Evolutionary conservation across 306 rosid genomes (phyloP), one percentile per base, ranked within the genome.

Genomic region (Sindora glabra): DNA sequence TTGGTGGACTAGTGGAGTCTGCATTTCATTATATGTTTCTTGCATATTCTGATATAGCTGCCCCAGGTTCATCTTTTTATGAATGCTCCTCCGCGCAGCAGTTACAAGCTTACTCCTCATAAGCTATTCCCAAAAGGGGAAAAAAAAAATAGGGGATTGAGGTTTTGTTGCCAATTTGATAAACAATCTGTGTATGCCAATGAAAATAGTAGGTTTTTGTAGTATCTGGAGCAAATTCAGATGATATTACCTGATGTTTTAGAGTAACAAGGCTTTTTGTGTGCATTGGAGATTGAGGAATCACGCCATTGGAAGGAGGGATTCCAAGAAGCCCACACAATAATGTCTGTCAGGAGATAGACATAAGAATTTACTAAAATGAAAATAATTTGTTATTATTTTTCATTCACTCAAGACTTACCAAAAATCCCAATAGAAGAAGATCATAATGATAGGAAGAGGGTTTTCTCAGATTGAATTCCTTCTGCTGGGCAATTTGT

Each of bases 201-300:
- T 48, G 27, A 1, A 42, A 23, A 45, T 17, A 45, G 5, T 29
- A 29, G 8, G 34, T 29, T 4, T 4, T 29, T 29, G 34, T 29
- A 4, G 34, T 25, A 23, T 23, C 26, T 53, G 60, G 47, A 52
- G 47, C 24, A 37, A 33, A 59, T 48, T 29, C 40, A 52, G 49
- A 42, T 29, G 52, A 68, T 48, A 49, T 32, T 67, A 90, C 97
- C 86, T 85, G 97, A 69, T 90, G 95, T 81, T 85, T 90, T 14
- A 90, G 89, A 67, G 97, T 87, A 77, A 96, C 97, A 71, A 90
- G 75, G 83, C 95, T 87, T 77, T 90, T 90, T 3, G 97, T 90
- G 74, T 90, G 97, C 97, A 90, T 90, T 1, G 97, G 97, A 83
- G 97, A 90, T 72, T 90, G 97, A 37, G 97, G 97, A 67, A 90